A percentile compares a stretch with the other conserved stretches of the same genome.
These are phyloP conservation scores for Plectosphaerella plurivora DNA, from an alignment of 2,329 filamentous ascomycete species.

Conservation along the genomic window DNA sequence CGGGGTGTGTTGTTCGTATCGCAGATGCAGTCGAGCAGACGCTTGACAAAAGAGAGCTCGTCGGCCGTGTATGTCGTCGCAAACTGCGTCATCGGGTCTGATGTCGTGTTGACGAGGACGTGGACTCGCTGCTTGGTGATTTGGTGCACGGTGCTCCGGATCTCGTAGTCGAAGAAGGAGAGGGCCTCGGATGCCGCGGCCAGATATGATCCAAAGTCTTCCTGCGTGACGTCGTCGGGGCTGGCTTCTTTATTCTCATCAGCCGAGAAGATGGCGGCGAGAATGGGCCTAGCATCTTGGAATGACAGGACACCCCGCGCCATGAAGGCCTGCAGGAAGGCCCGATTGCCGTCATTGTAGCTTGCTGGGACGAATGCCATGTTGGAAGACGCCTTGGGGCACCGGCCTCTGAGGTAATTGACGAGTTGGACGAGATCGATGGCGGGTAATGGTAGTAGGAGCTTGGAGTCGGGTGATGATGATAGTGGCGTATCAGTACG, in stretches of 20 bases:
- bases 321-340: conserved; percentile 87
- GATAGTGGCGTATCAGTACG: neutral
- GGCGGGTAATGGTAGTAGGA: neutral
- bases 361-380: conserved; percentile 18
- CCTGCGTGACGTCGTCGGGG: conserved; percentile 61
- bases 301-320: conserved; percentile 73
- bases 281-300: conserved; percentile 64
- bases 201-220: conserved; percentile 66
- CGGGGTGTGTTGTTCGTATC: conserved; percentile 75
- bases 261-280: conserved; percentile 71
- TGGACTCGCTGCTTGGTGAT: conserved; percentile 62
- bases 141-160: conserved; percentile 72
- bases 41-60: conserved; percentile 85
- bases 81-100: conserved; percentile 79
- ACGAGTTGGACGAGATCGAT: neutral
- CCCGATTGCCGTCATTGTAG: conserved; percentile 66
- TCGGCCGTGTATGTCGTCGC: conserved; percentile 77
- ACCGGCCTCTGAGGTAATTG: neutral
- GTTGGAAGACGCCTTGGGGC: neutral
- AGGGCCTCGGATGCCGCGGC: conserved; percentile 66
- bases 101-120: conserved; percentile 82
- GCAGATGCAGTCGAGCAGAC: conserved; percentile 87
- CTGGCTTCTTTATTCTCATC: conserved; percentile 37
- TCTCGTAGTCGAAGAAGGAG: conserved; percentile 81
- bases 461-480: neutral